Evolutionary conservation across 306 rosid genomes (phyloP).

Genomic region (Gynostemma pentaphyllum): DNA sequence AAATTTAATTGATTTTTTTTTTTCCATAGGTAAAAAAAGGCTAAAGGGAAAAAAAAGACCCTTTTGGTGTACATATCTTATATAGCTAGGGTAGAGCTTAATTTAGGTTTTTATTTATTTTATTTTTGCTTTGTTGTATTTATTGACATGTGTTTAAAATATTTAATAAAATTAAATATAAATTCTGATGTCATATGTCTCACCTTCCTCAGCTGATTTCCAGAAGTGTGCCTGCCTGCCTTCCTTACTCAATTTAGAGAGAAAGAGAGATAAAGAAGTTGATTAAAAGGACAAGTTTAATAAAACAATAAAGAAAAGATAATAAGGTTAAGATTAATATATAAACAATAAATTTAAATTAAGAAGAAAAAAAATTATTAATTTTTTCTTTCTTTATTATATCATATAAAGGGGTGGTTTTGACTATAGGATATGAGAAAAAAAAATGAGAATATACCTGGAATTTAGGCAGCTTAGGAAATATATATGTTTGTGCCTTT

Average conservation of each 20-base stretch:
- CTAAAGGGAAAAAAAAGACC: conserved; percentile 10
- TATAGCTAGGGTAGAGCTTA: conserved; percentile 6
- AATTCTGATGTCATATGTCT: conserved; percentile 2
- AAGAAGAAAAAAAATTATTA: not conserved
- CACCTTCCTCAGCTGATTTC: conserved; percentile 4
- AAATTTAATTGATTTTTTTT: not conserved
- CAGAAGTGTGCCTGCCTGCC: conserved; percentile 4
- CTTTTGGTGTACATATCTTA: conserved; percentile 1
- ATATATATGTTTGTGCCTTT: not conserved
- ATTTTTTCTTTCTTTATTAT: no score
- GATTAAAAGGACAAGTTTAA: not conserved
- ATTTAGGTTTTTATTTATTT: conserved; percentile 14
- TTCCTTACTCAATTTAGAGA: conserved; percentile 2
- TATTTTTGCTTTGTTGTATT: not conserved
- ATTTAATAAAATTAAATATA: not conserved
- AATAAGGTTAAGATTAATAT: not conserved
- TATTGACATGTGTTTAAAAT: not conserved
- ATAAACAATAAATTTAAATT: not conserved
- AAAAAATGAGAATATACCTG: not conserved
- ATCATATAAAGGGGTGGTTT: no score
- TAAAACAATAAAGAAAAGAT: not conserved
- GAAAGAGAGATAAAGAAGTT: conserved; percentile 7
- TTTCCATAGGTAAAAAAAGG: conserved; percentile 1
- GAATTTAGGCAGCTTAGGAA: conserved; percentile 1
- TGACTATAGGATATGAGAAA: not conserved